phyloP scores from a whole-genome alignment of 179 eudicot genomes.

The Vitellaria paradoxa region DNA sequence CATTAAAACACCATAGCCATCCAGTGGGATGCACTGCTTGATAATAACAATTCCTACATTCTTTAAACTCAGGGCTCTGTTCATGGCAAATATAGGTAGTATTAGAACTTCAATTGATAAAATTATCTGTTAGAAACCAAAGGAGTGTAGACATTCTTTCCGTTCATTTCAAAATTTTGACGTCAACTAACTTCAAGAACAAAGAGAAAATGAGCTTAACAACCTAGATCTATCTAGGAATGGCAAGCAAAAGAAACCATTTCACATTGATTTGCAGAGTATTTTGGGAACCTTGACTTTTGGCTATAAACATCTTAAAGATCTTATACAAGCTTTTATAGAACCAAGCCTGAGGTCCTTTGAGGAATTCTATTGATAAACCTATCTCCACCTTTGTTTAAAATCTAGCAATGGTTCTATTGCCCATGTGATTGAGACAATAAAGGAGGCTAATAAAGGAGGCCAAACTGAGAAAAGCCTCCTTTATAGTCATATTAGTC shows the following conservation, averaged over 20 bases:
- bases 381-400: background rate
- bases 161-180: background rate
- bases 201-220: background rate
- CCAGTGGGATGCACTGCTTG: background rate
- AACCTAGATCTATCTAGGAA: background rate
- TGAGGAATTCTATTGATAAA: background rate
- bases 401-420: too few relatives aligned
- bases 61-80: background rate
- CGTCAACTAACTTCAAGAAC: background rate
- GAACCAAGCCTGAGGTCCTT: background rate
- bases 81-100: background rate
- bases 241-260: background rate
- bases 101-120: background rate
- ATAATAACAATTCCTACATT: background rate
- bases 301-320: background rate
- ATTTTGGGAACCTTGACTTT: background rate
- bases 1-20: background rate
- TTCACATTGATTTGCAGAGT: background rate
- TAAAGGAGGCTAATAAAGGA: too few relatives aligned
- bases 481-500: too few relatives aligned
- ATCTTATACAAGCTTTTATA: background rate
- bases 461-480: too few relatives aligned
- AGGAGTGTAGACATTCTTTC: background rate
- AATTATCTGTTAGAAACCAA: too few relatives aligned
- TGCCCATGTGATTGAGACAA: too few relatives aligned